Evolutionary conservation across 169 alveolate species (phyloP).

Genomic region (Cryptosporidium canis): DNA sequence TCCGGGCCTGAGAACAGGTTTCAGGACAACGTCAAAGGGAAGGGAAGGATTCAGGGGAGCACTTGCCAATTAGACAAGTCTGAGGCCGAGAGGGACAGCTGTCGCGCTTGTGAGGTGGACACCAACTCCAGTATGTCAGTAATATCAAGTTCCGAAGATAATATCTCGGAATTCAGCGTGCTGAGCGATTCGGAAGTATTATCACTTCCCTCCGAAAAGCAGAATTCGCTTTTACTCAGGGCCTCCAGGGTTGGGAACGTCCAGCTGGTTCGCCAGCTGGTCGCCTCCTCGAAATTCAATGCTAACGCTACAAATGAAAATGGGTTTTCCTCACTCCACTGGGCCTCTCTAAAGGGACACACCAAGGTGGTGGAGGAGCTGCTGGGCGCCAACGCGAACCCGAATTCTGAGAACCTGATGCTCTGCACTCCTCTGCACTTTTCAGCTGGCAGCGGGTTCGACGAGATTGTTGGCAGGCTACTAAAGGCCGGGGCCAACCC

Average conservation of each 20-base stretch:
- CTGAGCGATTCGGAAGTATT: neutral
- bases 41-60: neutral
- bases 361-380: slow-evolving; percentile 20
- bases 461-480: slow-evolving; percentile 28
- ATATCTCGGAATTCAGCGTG: neutral
- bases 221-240: slow-evolving; percentile 27
- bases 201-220: slow-evolving; percentile 24
- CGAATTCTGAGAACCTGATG: slow-evolving; percentile 34
- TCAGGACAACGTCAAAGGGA: slow-evolving; percentile 3
- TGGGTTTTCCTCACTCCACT: slow-evolving; percentile 67
- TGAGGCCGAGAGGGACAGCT: slow-evolving; percentile 1
- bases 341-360: slow-evolving; percentile 68
- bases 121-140: neutral
- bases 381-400: slow-evolving; percentile 31
- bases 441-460: slow-evolving; percentile 38
- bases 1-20: slow-evolving; percentile 5
- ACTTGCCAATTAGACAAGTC: neutral
- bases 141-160: neutral
- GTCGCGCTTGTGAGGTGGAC: neutral
- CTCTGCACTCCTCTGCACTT: slow-evolving; percentile 67
- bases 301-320: slow-evolving; percentile 27
- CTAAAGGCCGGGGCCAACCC: slow-evolving; percentile 37
- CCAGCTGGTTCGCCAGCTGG: slow-evolving; percentile 8
- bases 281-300: slow-evolving; percentile 15
- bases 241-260: slow-evolving; percentile 49